Evolutionary conservation across 2,329 filamentous ascomycete species (phyloP), one percentile per base, ranked within the genome.

Genomic region (Thermoascus crustaceus): DNA sequence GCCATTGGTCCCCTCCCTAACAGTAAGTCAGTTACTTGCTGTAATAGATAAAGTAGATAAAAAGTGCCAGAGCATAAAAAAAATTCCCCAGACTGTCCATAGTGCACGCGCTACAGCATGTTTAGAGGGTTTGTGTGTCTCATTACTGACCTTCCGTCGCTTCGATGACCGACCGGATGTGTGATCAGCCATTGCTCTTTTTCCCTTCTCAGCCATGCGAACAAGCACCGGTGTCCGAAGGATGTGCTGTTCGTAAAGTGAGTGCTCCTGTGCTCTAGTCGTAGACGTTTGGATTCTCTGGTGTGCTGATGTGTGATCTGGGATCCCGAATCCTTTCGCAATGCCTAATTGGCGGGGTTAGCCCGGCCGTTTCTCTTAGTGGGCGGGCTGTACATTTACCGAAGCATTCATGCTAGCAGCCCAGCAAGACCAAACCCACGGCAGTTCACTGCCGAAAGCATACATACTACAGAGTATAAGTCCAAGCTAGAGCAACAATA

Each of bases 1-100:
- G 49, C 46, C 54, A 61, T 43, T 51, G 54, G 32, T 42, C 43
- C 9, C 43, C 49, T 33, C 50, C 50, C 55, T 60, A 30, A n/a
- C n/a, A 20, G 9, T 10, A 16, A 19, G 23, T 35, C 24, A 35
- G 24, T 18, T 6, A 23, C 31, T 44, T 19, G 18, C 32, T 23
- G 21, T 10, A 20, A 39, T 33, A 41, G 44, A 36, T 19, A 10
- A 27, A 8, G 14, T 8, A 26, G n/a, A 22, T 7, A 11, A 25
- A 13, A 23, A 13, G n/a, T n/a, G n/a, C n/a, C n/a, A n/a, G n/a
- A n/a, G n/a, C n/a, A n/a, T n/a, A n/a, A n/a, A n/a, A n/a, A n/a
- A n/a, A n/a, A n/a, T n/a, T n/a, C 11, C 7, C 13, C 3, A 14
- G 8, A 27, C 4, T 8, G 27, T n/a, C n/a, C 26, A 21, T 17